These are phyloP conservation scores for Lyophyllum shimeji DNA, from an alignment of 768 basidiomycete species.

Conservation along the genomic window DNA sequence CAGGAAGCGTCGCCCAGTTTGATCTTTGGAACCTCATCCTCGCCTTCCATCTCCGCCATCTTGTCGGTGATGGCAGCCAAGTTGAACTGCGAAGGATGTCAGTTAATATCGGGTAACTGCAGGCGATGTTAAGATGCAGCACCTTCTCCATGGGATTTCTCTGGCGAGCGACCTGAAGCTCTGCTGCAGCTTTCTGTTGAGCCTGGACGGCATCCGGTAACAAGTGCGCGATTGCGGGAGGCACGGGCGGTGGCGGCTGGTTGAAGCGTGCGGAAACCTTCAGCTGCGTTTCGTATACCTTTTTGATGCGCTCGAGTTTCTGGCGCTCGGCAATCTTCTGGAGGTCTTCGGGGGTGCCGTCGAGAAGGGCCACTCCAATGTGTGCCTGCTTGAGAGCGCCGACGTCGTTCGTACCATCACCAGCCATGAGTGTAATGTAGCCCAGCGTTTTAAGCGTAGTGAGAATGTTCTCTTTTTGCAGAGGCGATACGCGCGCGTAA, in stretches of 20 bases:
- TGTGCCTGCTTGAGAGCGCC: slow-evolving; percentile 98
- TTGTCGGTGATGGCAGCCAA: slow-evolving; percentile 76
- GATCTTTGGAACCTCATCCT: slow-evolving; percentile 95
- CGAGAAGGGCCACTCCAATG: slow-evolving; percentile 75
- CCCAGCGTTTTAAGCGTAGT: slow-evolving; percentile 87
- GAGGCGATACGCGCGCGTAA: slow-evolving; percentile 95
- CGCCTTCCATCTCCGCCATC: slow-evolving; percentile 91
- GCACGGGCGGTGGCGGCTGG: slow-evolving; percentile 92
- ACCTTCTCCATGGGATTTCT: slow-evolving; percentile 93
- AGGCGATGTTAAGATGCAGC: slow-evolving; percentile 25
- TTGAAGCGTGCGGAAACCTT: slow-evolving; percentile 88
- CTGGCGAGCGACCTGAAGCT: slow-evolving; percentile 54
- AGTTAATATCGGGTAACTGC: too few relatives aligned
- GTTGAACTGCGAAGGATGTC: slow-evolving; percentile 54
- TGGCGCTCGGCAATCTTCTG: slow-evolving; percentile 94
- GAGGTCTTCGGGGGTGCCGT: slow-evolving; percentile 89
- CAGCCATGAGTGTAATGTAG: slow-evolving; percentile 95
- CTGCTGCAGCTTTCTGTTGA: slow-evolving; percentile 76
- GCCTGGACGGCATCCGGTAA: slow-evolving; percentile 91
- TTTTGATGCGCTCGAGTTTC: slow-evolving; percentile 87
- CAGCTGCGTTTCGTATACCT: slow-evolving; percentile 95
- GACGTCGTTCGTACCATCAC: slow-evolving; percentile 98
- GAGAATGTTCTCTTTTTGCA: slow-evolving; percentile 94
- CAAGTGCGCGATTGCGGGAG: slow-evolving; percentile 80
- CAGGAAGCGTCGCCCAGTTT: slow-evolving; percentile 99